phyloP scores from a whole-genome alignment of 257 asterid genomes.

The Solanum paucissectum region DNA sequence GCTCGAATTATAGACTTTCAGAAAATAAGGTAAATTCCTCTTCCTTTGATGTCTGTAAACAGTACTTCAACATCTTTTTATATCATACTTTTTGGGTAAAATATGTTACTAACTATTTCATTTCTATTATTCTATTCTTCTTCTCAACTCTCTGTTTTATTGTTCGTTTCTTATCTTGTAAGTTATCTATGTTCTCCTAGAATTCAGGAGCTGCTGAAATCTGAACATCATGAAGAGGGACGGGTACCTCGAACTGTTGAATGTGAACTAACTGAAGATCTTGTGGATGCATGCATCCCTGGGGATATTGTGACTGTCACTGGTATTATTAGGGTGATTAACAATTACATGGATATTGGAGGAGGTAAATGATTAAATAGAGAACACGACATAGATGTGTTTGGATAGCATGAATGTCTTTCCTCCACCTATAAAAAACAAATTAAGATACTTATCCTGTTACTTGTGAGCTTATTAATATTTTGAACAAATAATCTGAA shows the following conservation, averaged over 20 bases:
- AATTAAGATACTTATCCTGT: not conserved
- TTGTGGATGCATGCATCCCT: slow-evolving; percentile 97
- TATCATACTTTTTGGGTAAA: not conserved
- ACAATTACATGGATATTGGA: slow-evolving; percentile 97
- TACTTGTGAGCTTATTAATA: not conserved
- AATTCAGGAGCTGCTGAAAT: slow-evolving; percentile 80
- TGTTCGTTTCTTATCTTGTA: not conserved
- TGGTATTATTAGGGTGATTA: slow-evolving; percentile 83
- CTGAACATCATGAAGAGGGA: slow-evolving; percentile 92
- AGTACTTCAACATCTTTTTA: not conserved
- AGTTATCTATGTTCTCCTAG: slow-evolving; percentile 20
- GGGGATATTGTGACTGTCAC: slow-evolving; percentile 90
- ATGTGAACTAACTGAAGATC: slow-evolving; percentile 88
- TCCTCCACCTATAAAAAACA: not conserved
- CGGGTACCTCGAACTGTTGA: slow-evolving; percentile 97
- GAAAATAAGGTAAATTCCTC: slow-evolving; percentile 61
- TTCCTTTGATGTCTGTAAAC: not conserved
- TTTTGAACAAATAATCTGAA: not conserved
- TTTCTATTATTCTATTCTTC: not conserved
- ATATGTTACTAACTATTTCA: not conserved
- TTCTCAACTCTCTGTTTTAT: not conserved
- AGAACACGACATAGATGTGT: not conserved
- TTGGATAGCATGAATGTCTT: not conserved
- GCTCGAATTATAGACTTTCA: slow-evolving; percentile 78
- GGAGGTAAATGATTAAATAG: slow-evolving; percentile 53